Evolutionary conservation across 169 alveolate species (phyloP), one percentile per base, ranked within the genome.

Genomic region (Eimeria necatrix): DNA sequence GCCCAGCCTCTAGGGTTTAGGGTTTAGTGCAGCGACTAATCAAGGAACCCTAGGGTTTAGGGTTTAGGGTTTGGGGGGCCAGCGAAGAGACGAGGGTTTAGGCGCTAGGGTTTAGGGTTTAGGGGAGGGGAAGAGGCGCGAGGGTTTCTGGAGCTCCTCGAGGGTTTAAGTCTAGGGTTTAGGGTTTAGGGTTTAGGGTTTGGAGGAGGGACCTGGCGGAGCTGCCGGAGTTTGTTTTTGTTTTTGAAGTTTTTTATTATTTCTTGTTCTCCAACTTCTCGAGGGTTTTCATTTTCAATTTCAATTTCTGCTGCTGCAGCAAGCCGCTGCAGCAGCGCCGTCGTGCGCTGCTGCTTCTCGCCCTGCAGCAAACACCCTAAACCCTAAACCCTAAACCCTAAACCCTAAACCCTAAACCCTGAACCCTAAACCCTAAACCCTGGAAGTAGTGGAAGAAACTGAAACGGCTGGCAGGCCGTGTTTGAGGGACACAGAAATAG

Each of bases 401-500:
- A n/a, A n/a, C n/a, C n/a, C n/a, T 61, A 61, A 61, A 61, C 73
- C 73, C 73, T 61, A 61, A 61, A 61, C 73, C 73, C 16, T 61
- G n/a, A 61, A 61, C 73, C 73, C 73, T 61, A 61, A 61, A 61
- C 73, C 73, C 73, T 61, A 61, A 61, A 61, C 73, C 73, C 73
- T 61, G n/a, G n/a, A n/a, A n/a, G n/a, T n/a, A n/a, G n/a, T n/a
- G n/a, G n/a, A n/a, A n/a, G n/a, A n/a, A n/a, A n/a, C n/a, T n/a
- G n/a, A n/a, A n/a, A n/a, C n/a, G n/a, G n/a, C n/a, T n/a, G n/a
- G n/a, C n/a, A n/a, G n/a, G n/a, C n/a, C n/a, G n/a, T n/a, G n/a
- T n/a, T n/a, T n/a, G n/a, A n/a, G n/a, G n/a, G n/a, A n/a, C n/a
- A n/a, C n/a, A n/a, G n/a, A n/a, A n/a, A n/a, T n/a, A n/a, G n/a